phyloP scores from a whole-genome alignment of 352 stramenopile species.

The Globisporangium middletonii region DNA sequence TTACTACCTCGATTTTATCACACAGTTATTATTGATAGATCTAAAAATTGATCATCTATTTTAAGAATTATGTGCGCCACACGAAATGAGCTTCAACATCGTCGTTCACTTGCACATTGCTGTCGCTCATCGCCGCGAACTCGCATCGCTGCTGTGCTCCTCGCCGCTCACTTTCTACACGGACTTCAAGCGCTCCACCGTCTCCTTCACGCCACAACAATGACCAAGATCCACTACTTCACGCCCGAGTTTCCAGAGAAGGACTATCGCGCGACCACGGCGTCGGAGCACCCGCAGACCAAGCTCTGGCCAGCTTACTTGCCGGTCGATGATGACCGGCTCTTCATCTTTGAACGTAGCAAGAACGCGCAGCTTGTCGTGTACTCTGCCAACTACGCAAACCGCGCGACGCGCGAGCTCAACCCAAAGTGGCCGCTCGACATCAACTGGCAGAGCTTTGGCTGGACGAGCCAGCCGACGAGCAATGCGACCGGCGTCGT shows the following conservation, averaged over 20 bases:
- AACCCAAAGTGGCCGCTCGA: slow-evolving; percentile 64
- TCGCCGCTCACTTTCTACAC: too few relatives aligned
- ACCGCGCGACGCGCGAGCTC: slow-evolving; percentile 39
- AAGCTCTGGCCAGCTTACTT: slow-evolving; percentile 69
- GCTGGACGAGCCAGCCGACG: slow-evolving; percentile 60
- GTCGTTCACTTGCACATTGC: too few relatives aligned
- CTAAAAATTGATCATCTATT: too few relatives aligned
- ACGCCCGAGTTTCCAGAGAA: slow-evolving; percentile 67
- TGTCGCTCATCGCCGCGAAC: too few relatives aligned
- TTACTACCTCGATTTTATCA: too few relatives aligned
- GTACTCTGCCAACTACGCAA: slow-evolving; percentile 60
- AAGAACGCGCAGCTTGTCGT: slow-evolving; percentile 81
- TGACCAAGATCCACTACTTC: slow-evolving; percentile 40
- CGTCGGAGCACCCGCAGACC: slow-evolving; percentile 48
- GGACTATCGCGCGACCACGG: slow-evolving; percentile 59
- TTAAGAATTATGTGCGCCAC: too few relatives aligned
- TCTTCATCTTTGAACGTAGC: slow-evolving; percentile 73
- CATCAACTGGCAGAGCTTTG: slow-evolving; percentile 82
- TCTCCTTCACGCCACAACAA: background rate
- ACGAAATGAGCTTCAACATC: too few relatives aligned
- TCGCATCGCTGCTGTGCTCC: too few relatives aligned
- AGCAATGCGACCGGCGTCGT: slow-evolving; percentile 62
- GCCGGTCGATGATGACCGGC: slow-evolving; percentile 44
- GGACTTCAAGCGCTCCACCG: too few relatives aligned
- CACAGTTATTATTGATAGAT: too few relatives aligned